Evolutionary conservation across 2,329 filamentous ascomycete species (phyloP), one percentile per base, ranked within the genome.

Genomic region (Penicillium sp.): DNA sequence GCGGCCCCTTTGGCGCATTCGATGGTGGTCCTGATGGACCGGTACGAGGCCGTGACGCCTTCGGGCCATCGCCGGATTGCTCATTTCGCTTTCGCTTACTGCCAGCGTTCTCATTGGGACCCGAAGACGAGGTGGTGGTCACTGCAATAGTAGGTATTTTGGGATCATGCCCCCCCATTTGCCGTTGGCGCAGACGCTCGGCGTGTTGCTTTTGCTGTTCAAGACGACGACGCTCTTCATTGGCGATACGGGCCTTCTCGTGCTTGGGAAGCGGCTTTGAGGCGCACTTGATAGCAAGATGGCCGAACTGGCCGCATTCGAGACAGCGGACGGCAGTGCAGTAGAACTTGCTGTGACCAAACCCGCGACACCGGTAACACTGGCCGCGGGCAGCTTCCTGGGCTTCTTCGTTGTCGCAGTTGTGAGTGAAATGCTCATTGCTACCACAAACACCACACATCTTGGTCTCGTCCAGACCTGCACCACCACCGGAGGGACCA

Each of bases 401-500:
- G 12, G 79, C 80, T 13, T 78, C 78, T 10, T 70, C 63, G 62
- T 83, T 82, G 58, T 83, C 79, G 60, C 81, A 83, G 49, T 79
- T 77, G 55, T 73, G 72, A 1, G 78, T 80, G 64, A 77, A 78
- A 65, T 83, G 81, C 10, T 72, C 67, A 61, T 75, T 76, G 58
- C 79, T 82, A 37, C 81, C 81, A 67, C 81, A 83, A n/a, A 76
- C 73, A 3, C 72, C 75, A 71, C 81, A 83, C 55, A 72, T 77
- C 49, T 70, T 72, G 4, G 72, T 77, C 8, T 77, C 74, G 58
- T 83, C 80, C 37, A 83, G 66, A 17, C 80, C 80, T 60, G 75
- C 78, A 9, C 53, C 40, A 19, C 81, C 81, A 22, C 81, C 81
- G 12, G 80, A 80, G 7, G 79, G 79, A 2, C 76, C 78, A 56